Base-by-base conservation (phyloP, 2,329 filamentous ascomycete species). In the Penicillium sp. region DNA sequence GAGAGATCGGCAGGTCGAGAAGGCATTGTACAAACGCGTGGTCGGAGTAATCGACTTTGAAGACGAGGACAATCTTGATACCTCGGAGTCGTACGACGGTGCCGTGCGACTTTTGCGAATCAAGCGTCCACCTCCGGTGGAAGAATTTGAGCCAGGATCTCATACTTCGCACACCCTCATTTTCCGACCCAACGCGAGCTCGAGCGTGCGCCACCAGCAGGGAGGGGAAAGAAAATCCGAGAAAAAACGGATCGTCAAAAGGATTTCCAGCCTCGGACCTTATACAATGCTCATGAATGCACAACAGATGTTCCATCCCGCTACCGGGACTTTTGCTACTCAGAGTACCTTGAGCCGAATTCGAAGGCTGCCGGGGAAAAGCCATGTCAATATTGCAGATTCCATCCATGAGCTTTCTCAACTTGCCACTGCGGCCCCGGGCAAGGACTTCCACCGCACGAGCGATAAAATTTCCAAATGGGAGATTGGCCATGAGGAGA, bases 271-370 rank as follows among this genome's bases (percentile, higher is more conserved):
- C 29, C 57, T 67, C 33, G 60, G 58, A 2, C 60, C 64, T 4
- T 64, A 68, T 54, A 59, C 66, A 9, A 71, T 73, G 61, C 48
- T 77, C 18, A 73, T 75, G 65, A 68, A 65, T 39, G 67, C 75
- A 15, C 56, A 54, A 12, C 73, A 76, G 41, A 47, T 52, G 1
- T 79, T 77, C 56, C 66, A 78, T 51, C 24, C 60, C 7, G 51
- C 55, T 3, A 75, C 62, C 26, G 77, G 78, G 3, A 80, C 78
- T 0, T 80, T 79, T 58, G 74, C 50, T 55, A 52, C 52, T 56
- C 26, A 30, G 52, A 26, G 33, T 27, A 40, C 23, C 15, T 5
- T 20, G 39, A 17, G 33, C 33, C 26, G 24, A 32, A 39, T 26
- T 12, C 10, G 24, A 27, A 18, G 7, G 20, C 2, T 21, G 12